These are phyloP conservation scores for Medicago ruthenica DNA, from an alignment of 306 rosid species.

Conservation along the genomic window DNA sequence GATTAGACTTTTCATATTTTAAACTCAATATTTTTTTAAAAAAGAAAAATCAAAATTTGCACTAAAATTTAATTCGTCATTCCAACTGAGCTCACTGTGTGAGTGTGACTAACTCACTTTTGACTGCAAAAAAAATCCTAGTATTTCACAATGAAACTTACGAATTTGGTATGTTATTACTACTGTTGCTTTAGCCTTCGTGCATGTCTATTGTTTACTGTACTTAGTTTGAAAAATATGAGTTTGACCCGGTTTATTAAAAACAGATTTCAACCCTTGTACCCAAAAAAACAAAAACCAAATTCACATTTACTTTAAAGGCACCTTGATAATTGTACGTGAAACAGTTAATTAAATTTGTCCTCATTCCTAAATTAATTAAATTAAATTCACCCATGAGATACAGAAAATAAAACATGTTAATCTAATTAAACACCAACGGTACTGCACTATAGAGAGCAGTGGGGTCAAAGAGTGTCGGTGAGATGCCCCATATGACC, in stretches of 20 bases:
- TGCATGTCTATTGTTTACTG: not conserved
- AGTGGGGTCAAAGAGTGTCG: conserved; percentile 46
- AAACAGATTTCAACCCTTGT: not conserved
- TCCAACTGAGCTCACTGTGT: no score
- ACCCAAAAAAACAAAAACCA: no score
- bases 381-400: not conserved
- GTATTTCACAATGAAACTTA: no score
- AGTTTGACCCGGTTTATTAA: not conserved
- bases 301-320: not conserved
- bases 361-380: not conserved
- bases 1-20: no score
- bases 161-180: no score
- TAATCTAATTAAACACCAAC: not conserved
- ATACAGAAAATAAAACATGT: not conserved
- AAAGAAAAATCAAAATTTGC: no score
- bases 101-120: no score
- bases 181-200: not conserved
- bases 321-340: not conserved
- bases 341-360: not conserved
- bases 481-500: conserved; percentile 35
- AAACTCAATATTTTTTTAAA: no score
- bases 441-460: not conserved
- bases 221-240: not conserved
- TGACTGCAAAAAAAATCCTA: no score
- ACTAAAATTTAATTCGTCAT: no score